Conservation (phyloP, 495 filamentous ascomycete species). For the Choiromyces venosus region DNA sequence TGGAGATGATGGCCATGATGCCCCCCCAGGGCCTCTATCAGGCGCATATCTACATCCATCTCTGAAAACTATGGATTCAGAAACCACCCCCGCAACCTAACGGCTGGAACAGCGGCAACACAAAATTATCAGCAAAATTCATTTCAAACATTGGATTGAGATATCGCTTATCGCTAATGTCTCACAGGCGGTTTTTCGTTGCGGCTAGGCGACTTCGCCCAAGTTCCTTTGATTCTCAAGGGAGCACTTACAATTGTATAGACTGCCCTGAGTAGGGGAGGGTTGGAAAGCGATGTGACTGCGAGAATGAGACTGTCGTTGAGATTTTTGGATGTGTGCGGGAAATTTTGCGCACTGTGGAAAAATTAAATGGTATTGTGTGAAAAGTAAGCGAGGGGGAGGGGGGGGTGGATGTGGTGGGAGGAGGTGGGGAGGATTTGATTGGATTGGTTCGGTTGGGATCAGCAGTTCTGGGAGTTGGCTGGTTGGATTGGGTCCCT, state of each 20-base stretch:
- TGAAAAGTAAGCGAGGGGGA: slow-evolving; percentile 13
- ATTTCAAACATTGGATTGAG: neutral
- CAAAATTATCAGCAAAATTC: neutral
- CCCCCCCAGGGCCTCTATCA: neutral
- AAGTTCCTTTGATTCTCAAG: slow-evolving; percentile 3
- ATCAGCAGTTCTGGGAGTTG: neutral
- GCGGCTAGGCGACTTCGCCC: neutral
- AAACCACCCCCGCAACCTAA: neutral
- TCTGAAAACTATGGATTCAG: neutral
- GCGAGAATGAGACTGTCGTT: slow-evolving; percentile 38
- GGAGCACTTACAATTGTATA: slow-evolving; percentile 30
- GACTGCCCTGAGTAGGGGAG: slow-evolving; percentile 26
- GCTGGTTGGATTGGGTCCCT: neutral
- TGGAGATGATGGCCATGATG: neutral
- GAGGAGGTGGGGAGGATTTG: neutral
- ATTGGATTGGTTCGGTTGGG: neutral
- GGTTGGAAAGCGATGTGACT: slow-evolving; percentile 33
- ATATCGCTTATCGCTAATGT: neutral
- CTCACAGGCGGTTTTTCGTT: neutral
- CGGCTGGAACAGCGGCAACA: neutral
- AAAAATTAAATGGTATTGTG: slow-evolving; percentile 30
- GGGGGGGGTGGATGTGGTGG: neutral
- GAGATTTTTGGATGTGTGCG: slow-evolving; percentile 25
- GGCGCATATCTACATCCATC: neutral
- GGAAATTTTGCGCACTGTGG: slow-evolving; percentile 31